Evolutionary conservation across 164 flowering plant species (phyloP), one percentile per base, ranked within the genome.

Genomic region (Stephania cephalantha): DNA sequence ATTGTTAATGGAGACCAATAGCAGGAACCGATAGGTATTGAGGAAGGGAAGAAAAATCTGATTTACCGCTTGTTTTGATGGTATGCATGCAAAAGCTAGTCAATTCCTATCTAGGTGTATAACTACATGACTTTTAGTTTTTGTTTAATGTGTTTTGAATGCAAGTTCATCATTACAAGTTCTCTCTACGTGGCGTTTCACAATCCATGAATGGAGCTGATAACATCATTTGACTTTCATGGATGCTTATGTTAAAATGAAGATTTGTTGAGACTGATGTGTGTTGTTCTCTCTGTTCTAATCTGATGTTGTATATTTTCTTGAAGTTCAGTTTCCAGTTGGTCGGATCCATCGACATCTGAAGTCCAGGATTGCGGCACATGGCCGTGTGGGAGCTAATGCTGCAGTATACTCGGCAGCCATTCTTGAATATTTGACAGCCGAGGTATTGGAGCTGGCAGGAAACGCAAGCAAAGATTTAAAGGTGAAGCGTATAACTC

Each of bases 361-460:
- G 68, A 93, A 93, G 75, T 46, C 86, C 6, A 87, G 96, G 71
- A 86, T 83, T 45, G 82, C 90, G 7, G 92, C 98, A 9, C 75
- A 91, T 78, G 98, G 98, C 5, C 81, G 98, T 15, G 98, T 93
- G 63, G 98, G 98, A 8, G 98, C 96, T 30, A 91, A 93, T 8
- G 96, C 98, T 25, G 98, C 98, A 6, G 98, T 93, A 11, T 93
- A 91, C 81, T 82, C 94, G 7, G 95, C 97, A 50, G 94, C 97
- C 9, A 93, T 93, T 29, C 92, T 93, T 1, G 98, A 93, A 75
- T 93, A 93, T 71, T 80, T 93, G 69, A 93, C 97, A 3, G 97
- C 79, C 8, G 79, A 77, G 71, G 79, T 77, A n/a, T 63, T 77
- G 22, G 79, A 71, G 50, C 53, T 77, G 35, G 79, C 79, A n/a